Percentiles rank a stretch among this genome's conserved stretches.
phyloP scores from a whole-genome alignment of 345 rosid species.

The Syzygium oleosum region DNA sequence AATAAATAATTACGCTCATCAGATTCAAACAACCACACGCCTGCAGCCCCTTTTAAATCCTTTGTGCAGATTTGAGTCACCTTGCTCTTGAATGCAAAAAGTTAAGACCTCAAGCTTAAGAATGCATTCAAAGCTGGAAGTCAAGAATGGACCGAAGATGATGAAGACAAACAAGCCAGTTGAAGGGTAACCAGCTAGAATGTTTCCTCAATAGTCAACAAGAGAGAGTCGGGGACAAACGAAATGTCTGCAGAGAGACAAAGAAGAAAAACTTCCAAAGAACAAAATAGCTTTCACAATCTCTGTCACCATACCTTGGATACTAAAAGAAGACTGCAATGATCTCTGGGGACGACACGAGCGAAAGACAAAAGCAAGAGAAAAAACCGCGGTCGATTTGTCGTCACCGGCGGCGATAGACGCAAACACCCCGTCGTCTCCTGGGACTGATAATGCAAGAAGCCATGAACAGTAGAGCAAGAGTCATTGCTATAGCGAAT shows the following conservation, averaged over 20 bases:
- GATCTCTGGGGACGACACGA: not conserved
- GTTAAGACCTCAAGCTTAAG: not conserved
- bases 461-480: conserved; percentile 28
- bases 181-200: no score
- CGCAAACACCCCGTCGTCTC: conserved; percentile 5
- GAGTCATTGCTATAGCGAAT: conserved; percentile 13
- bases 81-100: not conserved
- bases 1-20: not conserved
- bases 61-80: not conserved
- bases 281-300: not conserved
- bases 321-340: not conserved
- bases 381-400: not conserved
- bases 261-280: not conserved
- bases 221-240: not conserved
- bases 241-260: not conserved
- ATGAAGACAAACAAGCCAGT: not conserved
- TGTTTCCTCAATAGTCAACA: no score
- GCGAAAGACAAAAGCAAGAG: not conserved
- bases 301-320: not conserved
- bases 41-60: not conserved
- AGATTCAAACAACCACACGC: not conserved
- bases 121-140: not conserved
- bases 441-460: conserved; percentile 17
- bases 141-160: not conserved
- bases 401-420: conserved; percentile 8